Evolutionary conservation across 163 green algal genomes (phyloP).

Genomic region (Scenedesmus sp.): DNA sequence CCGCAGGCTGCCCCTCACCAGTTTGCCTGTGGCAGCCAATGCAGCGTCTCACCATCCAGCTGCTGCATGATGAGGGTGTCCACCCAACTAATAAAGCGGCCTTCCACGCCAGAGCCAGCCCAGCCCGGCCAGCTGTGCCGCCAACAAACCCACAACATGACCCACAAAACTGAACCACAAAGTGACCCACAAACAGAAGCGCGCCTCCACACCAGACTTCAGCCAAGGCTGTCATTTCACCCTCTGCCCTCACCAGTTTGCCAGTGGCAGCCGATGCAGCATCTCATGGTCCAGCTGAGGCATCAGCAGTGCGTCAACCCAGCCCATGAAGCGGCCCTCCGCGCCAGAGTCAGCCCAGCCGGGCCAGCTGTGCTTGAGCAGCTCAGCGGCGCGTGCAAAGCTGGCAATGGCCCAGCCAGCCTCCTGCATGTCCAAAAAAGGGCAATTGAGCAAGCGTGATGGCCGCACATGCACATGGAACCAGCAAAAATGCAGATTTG

Average conservation of each 20-base stretch:
- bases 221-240: background rate
- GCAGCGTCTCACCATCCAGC: conserved; percentile 11
- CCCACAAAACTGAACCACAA: no score
- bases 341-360: conserved; percentile 13
- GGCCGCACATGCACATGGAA: background rate
- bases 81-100: background rate
- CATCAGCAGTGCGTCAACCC: conserved; percentile 31
- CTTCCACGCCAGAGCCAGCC: conserved; percentile 1
- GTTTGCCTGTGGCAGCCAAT: background rate
- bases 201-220: no score
- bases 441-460: background rate
- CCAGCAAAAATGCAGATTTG: background rate
- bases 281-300: conserved; percentile 19
- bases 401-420: conserved; percentile 41
- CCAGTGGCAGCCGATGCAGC: background rate
- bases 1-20: background rate
- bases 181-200: no score
- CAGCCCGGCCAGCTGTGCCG: conserved; percentile 42
- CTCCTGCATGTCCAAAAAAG: conserved; percentile 9
- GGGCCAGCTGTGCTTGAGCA: conserved; percentile 52
- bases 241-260: background rate
- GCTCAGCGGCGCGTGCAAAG: conserved; percentile 45
- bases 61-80: background rate
- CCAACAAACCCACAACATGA: no score
- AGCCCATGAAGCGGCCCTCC: conserved; percentile 28